Conservation (phyloP, 2,329 filamentous ascomycete genomes). For the Arthrobotrys sinensis region DNA sequence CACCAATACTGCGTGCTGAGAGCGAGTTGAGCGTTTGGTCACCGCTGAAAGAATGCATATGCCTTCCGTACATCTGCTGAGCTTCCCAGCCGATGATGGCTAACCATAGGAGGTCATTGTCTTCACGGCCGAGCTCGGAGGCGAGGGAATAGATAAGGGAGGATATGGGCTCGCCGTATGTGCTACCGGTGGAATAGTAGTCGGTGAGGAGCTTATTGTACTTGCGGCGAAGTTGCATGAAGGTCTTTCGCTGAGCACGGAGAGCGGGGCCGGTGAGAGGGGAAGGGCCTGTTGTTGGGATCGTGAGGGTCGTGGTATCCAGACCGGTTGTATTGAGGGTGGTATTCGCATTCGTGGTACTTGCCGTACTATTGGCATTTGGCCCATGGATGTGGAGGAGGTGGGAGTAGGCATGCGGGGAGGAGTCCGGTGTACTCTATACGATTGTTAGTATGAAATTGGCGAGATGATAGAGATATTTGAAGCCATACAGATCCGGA, state of each 20-base stretch:
- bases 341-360: conserved; percentile 70
- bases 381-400: conserved; percentile 66
- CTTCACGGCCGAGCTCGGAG: conserved; percentile 93
- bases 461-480: background rate
- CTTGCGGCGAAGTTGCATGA: conserved; percentile 82
- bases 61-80: conserved; percentile 87
- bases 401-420: conserved; percentile 69
- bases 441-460: conserved; percentile 5
- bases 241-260: conserved; percentile 72
- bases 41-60: conserved; percentile 77
- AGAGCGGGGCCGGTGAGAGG: conserved; percentile 80
- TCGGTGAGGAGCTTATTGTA: conserved; percentile 82
- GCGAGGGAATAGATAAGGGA: conserved; percentile 95
- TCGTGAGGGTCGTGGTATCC: conserved; percentile 4
- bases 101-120: conserved; percentile 96
- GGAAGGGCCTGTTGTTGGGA: conserved; percentile 77
- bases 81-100: conserved; percentile 96
- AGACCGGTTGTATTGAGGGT: conserved; percentile 52
- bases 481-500: conserved; percentile 53
- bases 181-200: conserved; percentile 90
- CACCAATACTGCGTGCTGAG: conserved; percentile 66
- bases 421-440: conserved; percentile 63
- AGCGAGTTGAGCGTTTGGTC: conserved; percentile 71
- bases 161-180: conserved; percentile 94
- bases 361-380: conserved; percentile 62